Evolutionary conservation across 2,329 filamentous ascomycete genomes (phyloP).

Genomic region (Talaromyces pinophilus): DNA sequence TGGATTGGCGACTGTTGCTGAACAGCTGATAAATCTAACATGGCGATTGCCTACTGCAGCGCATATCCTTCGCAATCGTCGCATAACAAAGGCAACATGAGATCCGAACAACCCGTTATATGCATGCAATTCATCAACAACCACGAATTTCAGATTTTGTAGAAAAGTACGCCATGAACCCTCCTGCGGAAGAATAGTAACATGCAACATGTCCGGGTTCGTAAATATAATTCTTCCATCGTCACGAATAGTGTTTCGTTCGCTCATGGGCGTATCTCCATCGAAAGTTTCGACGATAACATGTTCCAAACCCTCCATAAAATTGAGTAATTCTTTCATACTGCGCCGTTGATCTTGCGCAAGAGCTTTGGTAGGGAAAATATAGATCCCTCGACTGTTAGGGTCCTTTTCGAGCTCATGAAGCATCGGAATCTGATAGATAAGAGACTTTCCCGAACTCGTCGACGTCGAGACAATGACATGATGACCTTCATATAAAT

Average conservation of each 20-base stretch:
- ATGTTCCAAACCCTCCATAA: constrained; percentile 74
- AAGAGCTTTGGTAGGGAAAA: constrained; percentile 95
- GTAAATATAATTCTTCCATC: constrained; percentile 93
- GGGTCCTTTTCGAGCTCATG: constrained; percentile 78
- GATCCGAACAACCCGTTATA: constrained; percentile 95
- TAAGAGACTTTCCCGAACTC: constrained; percentile 95
- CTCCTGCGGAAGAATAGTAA: constrained; percentile 91
- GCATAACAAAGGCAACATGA: constrained; percentile 93
- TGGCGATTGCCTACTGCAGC: constrained; percentile 82
- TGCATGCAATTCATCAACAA: constrained; percentile 89
- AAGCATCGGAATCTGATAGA: constrained; percentile 92
- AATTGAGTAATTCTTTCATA: constrained; percentile 78
- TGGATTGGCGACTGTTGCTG: constrained; percentile 92
- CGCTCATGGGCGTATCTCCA: constrained; percentile 83
- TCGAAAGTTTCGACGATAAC: constrained; percentile 90
- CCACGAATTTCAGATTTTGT: constrained; percentile 86
- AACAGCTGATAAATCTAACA: constrained; percentile 92
- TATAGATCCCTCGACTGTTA: constrained; percentile 86
- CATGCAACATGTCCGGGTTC: constrained; percentile 96
- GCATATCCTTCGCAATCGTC: constrained; percentile 81
- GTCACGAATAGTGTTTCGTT: constrained; percentile 78
- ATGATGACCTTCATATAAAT: constrained; percentile 75
- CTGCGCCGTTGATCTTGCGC: constrained; percentile 92
- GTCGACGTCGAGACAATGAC: constrained; percentile 95
- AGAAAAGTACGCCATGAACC: constrained; percentile 84